phyloP scores from a whole-genome alignment of 2,329 filamentous ascomycete species.

The Verticillium dahliae region DNA sequence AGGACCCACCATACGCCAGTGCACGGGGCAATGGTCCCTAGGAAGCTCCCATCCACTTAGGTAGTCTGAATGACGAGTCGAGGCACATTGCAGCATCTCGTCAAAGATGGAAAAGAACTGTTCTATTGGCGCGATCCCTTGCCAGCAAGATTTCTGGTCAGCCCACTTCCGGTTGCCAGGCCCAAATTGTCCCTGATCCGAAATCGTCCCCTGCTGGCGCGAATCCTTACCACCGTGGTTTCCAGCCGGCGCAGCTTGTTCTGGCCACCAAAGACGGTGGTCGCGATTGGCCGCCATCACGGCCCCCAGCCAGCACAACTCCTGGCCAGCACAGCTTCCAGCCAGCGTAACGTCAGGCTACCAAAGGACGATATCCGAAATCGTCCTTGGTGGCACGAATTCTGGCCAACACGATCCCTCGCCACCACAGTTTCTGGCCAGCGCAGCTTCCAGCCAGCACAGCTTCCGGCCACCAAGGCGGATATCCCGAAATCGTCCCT shows the following conservation, averaged over 20 bases:
- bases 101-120: background rate
- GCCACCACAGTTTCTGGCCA: too few relatives aligned
- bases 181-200: background rate
- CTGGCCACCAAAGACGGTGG: background rate
- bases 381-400: constrained; percentile 19
- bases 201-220: background rate
- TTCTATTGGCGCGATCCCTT: background rate
- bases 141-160: too few relatives aligned
- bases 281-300: background rate
- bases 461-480: too few relatives aligned
- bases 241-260: background rate
- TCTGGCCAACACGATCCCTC: too few relatives aligned
- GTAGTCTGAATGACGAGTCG: background rate
- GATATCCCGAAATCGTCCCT: too few relatives aligned
- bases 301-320: background rate
- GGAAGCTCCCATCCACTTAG: background rate
- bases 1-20: background rate
- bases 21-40: background rate
- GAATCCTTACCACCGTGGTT: background rate
- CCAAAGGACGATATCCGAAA: too few relatives aligned
- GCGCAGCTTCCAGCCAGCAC: too few relatives aligned
- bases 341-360: too few relatives aligned
- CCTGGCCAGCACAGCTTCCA: background rate
- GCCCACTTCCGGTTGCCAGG: background rate
- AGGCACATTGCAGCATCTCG: background rate